Percentiles rank a stretch among this genome's conserved stretches.
Evolutionary conservation across 2,329 filamentous ascomycete species (phyloP).

Genomic region (Fusarium fracticaudum): DNA sequence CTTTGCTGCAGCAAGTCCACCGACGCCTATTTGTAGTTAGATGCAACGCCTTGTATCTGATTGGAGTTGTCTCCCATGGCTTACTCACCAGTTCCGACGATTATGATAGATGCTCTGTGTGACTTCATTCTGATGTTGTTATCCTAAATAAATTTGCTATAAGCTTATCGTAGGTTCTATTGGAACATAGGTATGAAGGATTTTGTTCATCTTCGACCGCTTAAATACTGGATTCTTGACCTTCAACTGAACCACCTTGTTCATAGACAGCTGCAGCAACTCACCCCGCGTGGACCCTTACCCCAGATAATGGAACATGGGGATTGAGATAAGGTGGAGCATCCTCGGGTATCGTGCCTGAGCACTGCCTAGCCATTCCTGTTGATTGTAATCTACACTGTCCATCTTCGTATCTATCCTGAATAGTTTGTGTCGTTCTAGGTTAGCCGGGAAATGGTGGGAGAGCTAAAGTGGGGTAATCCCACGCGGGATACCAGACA

Average conservation of each 20-base stretch:
- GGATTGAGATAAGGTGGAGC: not conserved
- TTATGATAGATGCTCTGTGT: not conserved
- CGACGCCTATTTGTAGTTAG: not conserved
- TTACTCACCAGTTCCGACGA: not conserved
- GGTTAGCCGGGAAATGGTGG: not conserved
- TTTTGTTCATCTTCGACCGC: too few species aligned
- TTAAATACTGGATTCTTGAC: too few species aligned
- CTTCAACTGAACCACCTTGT: not conserved
- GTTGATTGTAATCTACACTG: not conserved
- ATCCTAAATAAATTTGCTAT: fast-evolving
- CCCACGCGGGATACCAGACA: fast-evolving
- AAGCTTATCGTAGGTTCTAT: fast-evolving
- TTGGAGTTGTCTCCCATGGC: fast-evolving
- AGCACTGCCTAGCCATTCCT: too few species aligned
- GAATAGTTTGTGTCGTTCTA: fast-evolving
- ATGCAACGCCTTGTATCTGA: fast-evolving
- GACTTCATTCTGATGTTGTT: not conserved
- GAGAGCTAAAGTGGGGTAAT: not conserved
- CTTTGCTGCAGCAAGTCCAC: not conserved
- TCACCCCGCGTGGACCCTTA: not conserved
- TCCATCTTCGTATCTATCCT: not conserved
- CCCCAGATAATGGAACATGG: not conserved
- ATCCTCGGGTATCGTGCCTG: not conserved
- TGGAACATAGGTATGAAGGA: too few species aligned
- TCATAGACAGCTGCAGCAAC: fast-evolving